Percentiles rank a stretch among this genome's conserved stretches.
Evolutionary conservation across 371 early-diverging fungal species (phyloP).

Genomic region (Apophysomyces sp.): DNA sequence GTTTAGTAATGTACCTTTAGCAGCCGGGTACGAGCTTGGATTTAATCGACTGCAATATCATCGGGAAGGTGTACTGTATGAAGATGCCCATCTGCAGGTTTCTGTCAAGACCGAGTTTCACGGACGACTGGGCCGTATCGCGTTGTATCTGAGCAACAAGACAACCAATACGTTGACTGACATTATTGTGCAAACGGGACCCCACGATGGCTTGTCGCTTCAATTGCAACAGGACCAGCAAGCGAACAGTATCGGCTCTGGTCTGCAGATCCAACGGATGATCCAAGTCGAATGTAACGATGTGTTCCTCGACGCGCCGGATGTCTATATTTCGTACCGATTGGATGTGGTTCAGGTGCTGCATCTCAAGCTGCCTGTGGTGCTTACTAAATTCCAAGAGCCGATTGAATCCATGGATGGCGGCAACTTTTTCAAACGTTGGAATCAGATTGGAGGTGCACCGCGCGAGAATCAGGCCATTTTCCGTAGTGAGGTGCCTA

Average conservation of each 20-base stretch:
- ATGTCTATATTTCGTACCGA: constrained; percentile 63
- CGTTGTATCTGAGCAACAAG: constrained; percentile 89
- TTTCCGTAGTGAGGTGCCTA: constrained; percentile 60
- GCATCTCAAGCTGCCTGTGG: constrained; percentile 75
- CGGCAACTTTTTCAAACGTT: constrained; percentile 88
- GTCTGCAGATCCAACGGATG: constrained; percentile 75
- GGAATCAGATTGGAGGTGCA: constrained; percentile 93
- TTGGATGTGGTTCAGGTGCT: constrained; percentile 51
- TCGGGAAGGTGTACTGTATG: constrained; percentile 86
- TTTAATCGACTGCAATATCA: constrained; percentile 62
- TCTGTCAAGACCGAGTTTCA: constrained; percentile 90
- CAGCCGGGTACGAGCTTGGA: constrained; percentile 57
- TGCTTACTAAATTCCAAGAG: constrained; percentile 84
- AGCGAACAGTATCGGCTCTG: constrained; percentile 25
- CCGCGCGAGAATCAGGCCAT: constrained; percentile 78
- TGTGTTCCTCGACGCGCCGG: constrained; percentile 57
- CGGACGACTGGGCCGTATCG: constrained; percentile 80
- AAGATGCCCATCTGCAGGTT: constrained; percentile 82
- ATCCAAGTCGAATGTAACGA: constrained; percentile 71
- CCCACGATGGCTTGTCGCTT: constrained; percentile 12
- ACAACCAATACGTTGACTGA: constrained; percentile 33
- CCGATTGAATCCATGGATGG: constrained; percentile 74
- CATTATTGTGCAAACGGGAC: constrained; percentile 17
- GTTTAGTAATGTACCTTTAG: constrained; percentile 28
- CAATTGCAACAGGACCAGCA: neutral